Conservation (phyloP, 2,329 filamentous ascomycete genomes). For the Torrubiellomyces zombiae region DNA sequence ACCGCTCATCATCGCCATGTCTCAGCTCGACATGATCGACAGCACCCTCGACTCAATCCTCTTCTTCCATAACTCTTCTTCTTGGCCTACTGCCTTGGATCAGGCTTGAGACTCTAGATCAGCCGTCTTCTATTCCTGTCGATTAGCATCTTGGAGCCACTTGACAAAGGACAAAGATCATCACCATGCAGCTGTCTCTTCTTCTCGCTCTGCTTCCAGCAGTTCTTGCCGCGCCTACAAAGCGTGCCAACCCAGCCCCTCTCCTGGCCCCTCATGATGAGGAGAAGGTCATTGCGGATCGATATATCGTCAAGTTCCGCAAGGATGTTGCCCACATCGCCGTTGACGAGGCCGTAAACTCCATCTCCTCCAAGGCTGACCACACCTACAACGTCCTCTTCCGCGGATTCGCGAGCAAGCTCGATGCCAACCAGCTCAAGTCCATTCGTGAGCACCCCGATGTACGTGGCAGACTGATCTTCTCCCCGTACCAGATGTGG, state of each 20-base stretch:
- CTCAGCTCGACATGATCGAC: too few species aligned
- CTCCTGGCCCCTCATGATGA: constrained; percentile 7
- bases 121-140: too few species aligned
- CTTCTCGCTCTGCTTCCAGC: constrained; percentile 10
- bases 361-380: constrained; percentile 8
- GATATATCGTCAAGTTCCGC: constrained; percentile 16
- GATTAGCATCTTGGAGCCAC: too few species aligned
- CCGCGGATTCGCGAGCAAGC: constrained; percentile 10
- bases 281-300: constrained; percentile 8
- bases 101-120: too few species aligned
- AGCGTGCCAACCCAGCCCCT: constrained; percentile 12
- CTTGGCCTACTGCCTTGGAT: too few species aligned
- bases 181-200: constrained; percentile 9
- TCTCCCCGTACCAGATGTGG: neutral
- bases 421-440: constrained; percentile 8
- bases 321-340: constrained; percentile 5
- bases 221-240: constrained; percentile 8
- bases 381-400: constrained; percentile 9
- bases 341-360: constrained; percentile 5
- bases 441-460: constrained; percentile 9
- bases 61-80: too few species aligned
- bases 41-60: too few species aligned
- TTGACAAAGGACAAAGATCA: constrained; percentile 1
- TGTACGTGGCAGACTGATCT: constrained; percentile 6
- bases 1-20: too few species aligned